A percentile compares a stretch with the other conserved stretches of the same genome.
Conservation (phyloP, 2,329 filamentous ascomycete species). For the Paraphoma chrysanthemicola region DNA sequence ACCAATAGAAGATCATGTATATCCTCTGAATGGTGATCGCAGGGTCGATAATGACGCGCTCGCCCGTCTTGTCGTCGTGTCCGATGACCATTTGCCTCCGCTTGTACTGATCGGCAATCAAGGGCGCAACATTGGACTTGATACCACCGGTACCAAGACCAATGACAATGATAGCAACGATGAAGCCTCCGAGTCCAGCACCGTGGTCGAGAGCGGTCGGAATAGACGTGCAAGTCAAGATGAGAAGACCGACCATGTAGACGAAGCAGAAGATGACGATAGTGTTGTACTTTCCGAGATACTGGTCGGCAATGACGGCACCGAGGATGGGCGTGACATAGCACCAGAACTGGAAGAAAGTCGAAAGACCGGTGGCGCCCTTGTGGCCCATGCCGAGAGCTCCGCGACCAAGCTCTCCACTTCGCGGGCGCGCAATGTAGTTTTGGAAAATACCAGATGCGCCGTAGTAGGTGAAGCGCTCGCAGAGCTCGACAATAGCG, state of each 20-base stretch:
- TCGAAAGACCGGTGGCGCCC: conserved; percentile 54
- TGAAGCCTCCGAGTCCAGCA: conserved; percentile 68
- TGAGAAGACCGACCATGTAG: conserved; percentile 70
- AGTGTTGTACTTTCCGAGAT: conserved; percentile 74
- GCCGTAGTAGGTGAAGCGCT: conserved; percentile 58
- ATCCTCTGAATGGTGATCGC: conserved; percentile 57
- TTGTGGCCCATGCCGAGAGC: conserved; percentile 53
- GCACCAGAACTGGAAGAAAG: conserved; percentile 55
- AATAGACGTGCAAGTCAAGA: conserved; percentile 71
- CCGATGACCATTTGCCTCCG: conserved; percentile 51
- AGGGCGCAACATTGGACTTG: conserved; percentile 75
- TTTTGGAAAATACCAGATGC: conserved; percentile 59
- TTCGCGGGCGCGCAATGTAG: conserved; percentile 54
- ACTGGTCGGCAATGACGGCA: conserved; percentile 69
- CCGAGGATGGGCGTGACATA: conserved; percentile 42
- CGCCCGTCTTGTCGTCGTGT: conserved; percentile 51
- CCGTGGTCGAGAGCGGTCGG: conserved; percentile 68
- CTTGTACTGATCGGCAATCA: conserved; percentile 59
- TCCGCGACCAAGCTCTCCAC: conserved; percentile 48
- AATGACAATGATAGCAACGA: conserved; percentile 68
- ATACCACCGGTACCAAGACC: conserved; percentile 80
- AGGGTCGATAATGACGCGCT: conserved; percentile 56
- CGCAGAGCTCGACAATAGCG: conserved; percentile 58
- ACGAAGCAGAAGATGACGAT: conserved; percentile 71
- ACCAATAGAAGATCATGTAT: conserved; percentile 72